Conservation (phyloP, 2,329 filamentous ascomycete species). For the Apiospora phragmitis region DNA sequence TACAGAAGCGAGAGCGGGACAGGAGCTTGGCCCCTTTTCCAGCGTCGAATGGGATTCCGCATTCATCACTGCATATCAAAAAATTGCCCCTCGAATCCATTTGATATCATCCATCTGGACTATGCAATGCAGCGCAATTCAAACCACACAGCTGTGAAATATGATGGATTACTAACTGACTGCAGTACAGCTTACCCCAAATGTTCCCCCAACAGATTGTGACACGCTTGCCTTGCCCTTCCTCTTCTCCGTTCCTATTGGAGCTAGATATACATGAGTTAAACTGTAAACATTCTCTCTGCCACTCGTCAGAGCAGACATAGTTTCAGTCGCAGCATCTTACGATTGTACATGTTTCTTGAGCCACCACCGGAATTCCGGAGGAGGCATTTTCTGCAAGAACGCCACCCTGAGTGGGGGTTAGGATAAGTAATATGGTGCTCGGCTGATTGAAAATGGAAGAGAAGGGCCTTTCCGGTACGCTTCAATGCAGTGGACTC, state of each 20-base stretch:
- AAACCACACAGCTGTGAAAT: neutral
- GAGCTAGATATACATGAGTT: neutral
- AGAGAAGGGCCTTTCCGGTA: neutral
- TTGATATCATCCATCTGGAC: neutral
- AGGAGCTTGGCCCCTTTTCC: neutral
- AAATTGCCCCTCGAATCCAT: neutral
- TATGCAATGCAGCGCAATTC: neutral
- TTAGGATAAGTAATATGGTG: neutral
- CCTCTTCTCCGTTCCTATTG: neutral
- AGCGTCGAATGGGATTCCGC: neutral
- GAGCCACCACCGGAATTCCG: slow-evolving; percentile 1
- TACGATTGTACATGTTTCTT: neutral
- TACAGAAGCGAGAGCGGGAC: neutral
- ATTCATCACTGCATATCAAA: neutral
- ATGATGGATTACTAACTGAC: neutral
- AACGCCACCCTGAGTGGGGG: slow-evolving; percentile 4
- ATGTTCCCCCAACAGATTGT: neutral
- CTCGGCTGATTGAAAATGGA: neutral
- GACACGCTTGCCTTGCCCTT: neutral
- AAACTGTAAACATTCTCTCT: neutral
- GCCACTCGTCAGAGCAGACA: neutral
- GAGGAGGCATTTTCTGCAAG: slow-evolving; percentile 6
- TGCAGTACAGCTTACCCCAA: neutral
- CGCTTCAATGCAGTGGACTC: neutral
- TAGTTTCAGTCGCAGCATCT: neutral